Base-by-base conservation (phyloP, 371 early-diverging fungal genomes). In the Circinella umbellata region DNA sequence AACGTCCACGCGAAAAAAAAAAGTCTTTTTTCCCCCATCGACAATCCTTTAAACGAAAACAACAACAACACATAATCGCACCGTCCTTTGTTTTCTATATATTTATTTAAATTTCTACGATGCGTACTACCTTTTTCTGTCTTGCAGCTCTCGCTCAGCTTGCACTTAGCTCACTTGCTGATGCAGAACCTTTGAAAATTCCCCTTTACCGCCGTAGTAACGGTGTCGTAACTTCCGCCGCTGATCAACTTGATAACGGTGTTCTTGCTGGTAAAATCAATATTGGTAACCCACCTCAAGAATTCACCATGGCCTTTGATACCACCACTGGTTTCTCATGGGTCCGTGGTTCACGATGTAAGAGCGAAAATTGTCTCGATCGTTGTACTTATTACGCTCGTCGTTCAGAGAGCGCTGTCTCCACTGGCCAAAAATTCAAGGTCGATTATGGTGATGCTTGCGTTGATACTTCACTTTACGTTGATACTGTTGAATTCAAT, bases 281-380 rank as follows among this genome's bases (percentile, higher is more conserved):
- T 38, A 74, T 84, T 54, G 84, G 84, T 68, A 76, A 61, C 18
- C 80, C 83, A 55, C 77, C 83, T 57, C 84, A 84, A 72, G 79
- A 84, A 53, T 84, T 84, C 61, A 73, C 71, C 57, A 67, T 84
- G 66, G 84, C 80, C 54, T 84, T 84, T 69, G 84, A 84, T 73
- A 84, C 84, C 69, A 78, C 80, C 59, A 77, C 75, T 38, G 84
- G 84, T 53, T 84, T 74, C 74, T 80, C 81, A 61, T 84, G 84
- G 84, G 77, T 84, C 63, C 84, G 84, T 67, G 84, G 84, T 53
- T 78, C 78, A 54, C 76, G 73, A 76, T 84, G 84, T 73, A 80
- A 80, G 69, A 70, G 78, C 38, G 74, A 75, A 34, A 84, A 84
- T 71, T 84, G 84, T 59, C 80, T 79, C 46, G 76, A 72, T 39